Evolutionary conservation across 331 rosid genomes (phyloP), one percentile per base, ranked within the genome.

Genomic region (Phaseolus coccineus): DNA sequence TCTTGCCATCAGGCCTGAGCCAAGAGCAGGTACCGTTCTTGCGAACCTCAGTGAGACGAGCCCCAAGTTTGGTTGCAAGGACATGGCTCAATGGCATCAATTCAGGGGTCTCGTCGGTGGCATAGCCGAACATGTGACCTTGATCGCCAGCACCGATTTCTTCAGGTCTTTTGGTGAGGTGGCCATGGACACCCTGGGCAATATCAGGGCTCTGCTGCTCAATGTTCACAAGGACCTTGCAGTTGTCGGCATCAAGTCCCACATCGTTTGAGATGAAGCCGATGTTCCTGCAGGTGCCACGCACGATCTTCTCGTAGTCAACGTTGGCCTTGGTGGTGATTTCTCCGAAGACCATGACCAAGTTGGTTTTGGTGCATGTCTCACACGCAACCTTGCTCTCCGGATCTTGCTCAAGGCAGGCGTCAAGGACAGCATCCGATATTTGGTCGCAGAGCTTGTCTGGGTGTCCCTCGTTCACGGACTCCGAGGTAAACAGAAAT

Each of bases 1-100:
- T 93, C 89, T 93, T 93, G 40, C 97, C 97, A 64, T 93, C 97
- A 14, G 97, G 97, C 81, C 97, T 93, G 74, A 93, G 42, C 97
- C 97, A 93, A 0, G 91, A 78, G 89, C 96, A 93, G 25, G 96
- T 93, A 0, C 97, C 96, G 10, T 93, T 88, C 89, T 93, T 93
- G 47, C 97, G 92, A 57, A 89, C 97, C 35, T 91, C 92, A 0
- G 97, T 91, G 64, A 91, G 85, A 16, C 80, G 81, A 67, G 94
- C 94, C 27, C 97, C 97, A 0, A 91, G 92, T 80, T 91, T 89
- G 78, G 97, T 91, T 9, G 97, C 97, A 25, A 91, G 94, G 46
- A 91, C 97, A 42, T 91, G 97, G 77, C 91, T 89, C 87, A 91
- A 73, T 0, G 97, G 97, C 97, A 91, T 91, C 71, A 91, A 65